Percentiles rank a stretch among this genome's conserved stretches.
phyloP scores from a whole-genome alignment of 228 moss, liverwort and hornwort genomes.

The Sphagnum magellanicum region DNA sequence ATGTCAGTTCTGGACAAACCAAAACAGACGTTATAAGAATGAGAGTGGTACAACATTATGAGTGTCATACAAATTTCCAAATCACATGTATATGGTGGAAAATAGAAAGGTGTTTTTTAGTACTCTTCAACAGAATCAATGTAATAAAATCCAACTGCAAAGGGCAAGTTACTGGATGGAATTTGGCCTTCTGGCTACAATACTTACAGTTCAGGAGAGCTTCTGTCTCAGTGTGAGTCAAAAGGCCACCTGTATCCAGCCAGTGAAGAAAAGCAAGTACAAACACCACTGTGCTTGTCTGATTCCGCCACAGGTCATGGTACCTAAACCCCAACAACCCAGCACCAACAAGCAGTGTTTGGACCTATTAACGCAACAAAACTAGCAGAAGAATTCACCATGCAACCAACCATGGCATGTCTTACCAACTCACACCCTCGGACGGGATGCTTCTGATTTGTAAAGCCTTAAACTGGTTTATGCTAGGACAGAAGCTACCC shows the following conservation, averaged over 20 bases:
- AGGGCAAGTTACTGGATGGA: too few relatives aligned
- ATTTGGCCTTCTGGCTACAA: too few relatives aligned
- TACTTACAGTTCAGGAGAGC: constrained; percentile 26
- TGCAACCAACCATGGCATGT: background rate
- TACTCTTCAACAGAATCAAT: too few relatives aligned
- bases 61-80: too few relatives aligned
- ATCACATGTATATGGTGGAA: background rate
- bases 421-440: background rate
- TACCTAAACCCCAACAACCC: constrained; percentile 14
- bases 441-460: background rate
- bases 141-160: too few relatives aligned
- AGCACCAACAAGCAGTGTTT: background rate
- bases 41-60: too few relatives aligned
- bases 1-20: too few relatives aligned
- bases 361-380: background rate
- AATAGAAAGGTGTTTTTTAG: background rate
- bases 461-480: too few relatives aligned
- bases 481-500: too few relatives aligned
- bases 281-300: constrained; percentile 39
- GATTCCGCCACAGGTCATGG: constrained; percentile 43
- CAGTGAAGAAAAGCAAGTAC: constrained; percentile 49
- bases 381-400: background rate
- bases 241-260: constrained; percentile 28
- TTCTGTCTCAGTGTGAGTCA: constrained; percentile 34
- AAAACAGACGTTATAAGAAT: too few relatives aligned